Conservation (phyloP, 352 stramenopile genomes). For the Phytopythium cucurbitacearum region DNA sequence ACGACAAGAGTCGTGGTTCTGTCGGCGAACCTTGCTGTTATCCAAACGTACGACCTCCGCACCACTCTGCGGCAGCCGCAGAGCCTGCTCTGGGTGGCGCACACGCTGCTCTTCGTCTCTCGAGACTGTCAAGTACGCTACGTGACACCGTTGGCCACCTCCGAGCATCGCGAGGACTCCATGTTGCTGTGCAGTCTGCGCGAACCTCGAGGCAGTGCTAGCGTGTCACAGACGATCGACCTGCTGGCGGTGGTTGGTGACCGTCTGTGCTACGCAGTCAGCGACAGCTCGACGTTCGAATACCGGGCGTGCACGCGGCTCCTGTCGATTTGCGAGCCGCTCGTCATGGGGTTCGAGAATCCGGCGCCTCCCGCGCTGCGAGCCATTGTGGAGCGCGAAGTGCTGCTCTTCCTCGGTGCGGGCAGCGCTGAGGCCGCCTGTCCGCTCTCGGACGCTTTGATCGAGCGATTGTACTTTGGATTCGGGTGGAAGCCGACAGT, state of each 20-base stretch:
- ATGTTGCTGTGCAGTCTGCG: slow-evolving; percentile 24
- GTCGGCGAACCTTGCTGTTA: slow-evolving; percentile 22
- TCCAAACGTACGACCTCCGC: slow-evolving; percentile 33
- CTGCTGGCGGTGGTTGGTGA: slow-evolving; percentile 48
- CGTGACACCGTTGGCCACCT: slow-evolving; percentile 28
- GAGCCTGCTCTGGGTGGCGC: slow-evolving; percentile 65
- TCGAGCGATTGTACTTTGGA: slow-evolving; percentile 39
- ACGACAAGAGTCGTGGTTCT: slow-evolving; percentile 62
- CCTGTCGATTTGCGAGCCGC: slow-evolving; percentile 42
- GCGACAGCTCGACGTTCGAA: slow-evolving; percentile 30
- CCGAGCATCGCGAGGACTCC: slow-evolving; percentile 4
- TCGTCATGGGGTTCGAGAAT: slow-evolving; percentile 37
- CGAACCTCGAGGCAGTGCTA: slow-evolving; percentile 8
- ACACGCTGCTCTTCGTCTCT: slow-evolving; percentile 62
- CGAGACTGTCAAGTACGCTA: slow-evolving; percentile 44
- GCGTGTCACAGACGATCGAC: slow-evolving; percentile 19
- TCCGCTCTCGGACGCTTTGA: slow-evolving; percentile 37
- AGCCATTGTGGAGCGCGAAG: slow-evolving; percentile 59
- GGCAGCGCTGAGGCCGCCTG: slow-evolving; percentile 32
- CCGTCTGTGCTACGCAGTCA: slow-evolving; percentile 48
- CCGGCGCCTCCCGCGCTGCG: slow-evolving; percentile 28
- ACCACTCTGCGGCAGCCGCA: slow-evolving; percentile 33
- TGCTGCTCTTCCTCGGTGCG: slow-evolving; percentile 47
- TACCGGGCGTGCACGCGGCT: slow-evolving; percentile 35
- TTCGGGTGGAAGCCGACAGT: slow-evolving; percentile 60